Conservation (phyloP, 257 asterid species). For the Nicotiana obtusifolia region DNA sequence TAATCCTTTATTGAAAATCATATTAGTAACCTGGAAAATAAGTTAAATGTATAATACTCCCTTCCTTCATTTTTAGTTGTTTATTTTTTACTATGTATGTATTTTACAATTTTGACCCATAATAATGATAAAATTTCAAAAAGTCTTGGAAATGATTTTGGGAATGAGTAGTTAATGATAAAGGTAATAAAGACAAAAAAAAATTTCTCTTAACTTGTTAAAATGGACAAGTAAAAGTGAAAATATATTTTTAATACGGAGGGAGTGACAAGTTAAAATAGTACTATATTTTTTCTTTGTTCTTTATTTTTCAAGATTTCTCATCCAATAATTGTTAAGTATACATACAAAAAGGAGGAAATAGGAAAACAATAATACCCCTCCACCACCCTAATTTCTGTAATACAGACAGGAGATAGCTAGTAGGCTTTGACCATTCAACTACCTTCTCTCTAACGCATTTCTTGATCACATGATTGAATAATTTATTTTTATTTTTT, state of each 20-base stretch:
- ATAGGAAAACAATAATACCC: not conserved
- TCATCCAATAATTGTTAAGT: not conserved
- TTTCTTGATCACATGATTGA: constrained; percentile 11
- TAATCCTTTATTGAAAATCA: not conserved
- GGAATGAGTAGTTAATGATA: too few species aligned
- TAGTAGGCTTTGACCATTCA: constrained; percentile 29
- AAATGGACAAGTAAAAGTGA: too few species aligned
- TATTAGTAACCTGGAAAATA: not conserved
- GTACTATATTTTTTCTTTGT: too few species aligned
- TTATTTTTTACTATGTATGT: too few species aligned
- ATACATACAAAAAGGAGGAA: constrained; percentile 22
- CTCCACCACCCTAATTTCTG: not conserved
- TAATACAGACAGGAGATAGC: constrained; percentile 5
- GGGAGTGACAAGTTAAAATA: too few species aligned
- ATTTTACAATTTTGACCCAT: too few species aligned
- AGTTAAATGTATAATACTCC: not conserved
- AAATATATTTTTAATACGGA: too few species aligned
- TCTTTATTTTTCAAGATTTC: not conserved
- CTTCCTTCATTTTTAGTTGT: too few species aligned
- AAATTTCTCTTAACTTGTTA: too few species aligned
- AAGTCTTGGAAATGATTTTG: too few species aligned
- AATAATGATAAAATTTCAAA: too few species aligned
- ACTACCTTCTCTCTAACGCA: not conserved
- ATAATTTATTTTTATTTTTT: not conserved
- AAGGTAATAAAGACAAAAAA: too few species aligned